A percentile compares a stretch with the other conserved stretches of the same genome.
Conservation (phyloP, 345 rosid genomes). For the Iberis pinnata region DNA sequence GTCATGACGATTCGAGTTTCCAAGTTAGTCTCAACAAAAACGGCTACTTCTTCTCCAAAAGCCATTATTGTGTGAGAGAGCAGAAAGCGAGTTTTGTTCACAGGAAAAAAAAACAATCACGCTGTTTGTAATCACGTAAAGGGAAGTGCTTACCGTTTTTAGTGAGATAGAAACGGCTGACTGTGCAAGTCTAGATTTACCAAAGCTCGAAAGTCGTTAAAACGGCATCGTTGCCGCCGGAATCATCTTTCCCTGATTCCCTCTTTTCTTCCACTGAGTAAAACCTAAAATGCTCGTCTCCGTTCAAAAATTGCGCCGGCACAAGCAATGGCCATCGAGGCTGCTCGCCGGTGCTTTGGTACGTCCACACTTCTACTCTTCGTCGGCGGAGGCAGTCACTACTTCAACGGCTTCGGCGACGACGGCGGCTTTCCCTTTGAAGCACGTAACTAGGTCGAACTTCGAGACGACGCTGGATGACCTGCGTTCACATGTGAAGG, state of each 20-base stretch:
- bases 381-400: background rate
- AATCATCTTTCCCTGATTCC: background rate
- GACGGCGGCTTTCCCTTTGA: constrained; percentile 55
- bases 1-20: constrained; percentile 54
- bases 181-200: constrained; percentile 5
- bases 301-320: constrained; percentile 24
- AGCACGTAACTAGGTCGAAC: constrained; percentile 69
- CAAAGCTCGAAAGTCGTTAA: too few species aligned
- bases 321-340: constrained; percentile 33
- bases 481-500: constrained; percentile 50
- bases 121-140: constrained; percentile 9
- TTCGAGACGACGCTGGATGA: constrained; percentile 55
- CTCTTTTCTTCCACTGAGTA: background rate
- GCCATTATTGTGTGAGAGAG: constrained; percentile 19
- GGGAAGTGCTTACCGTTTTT: constrained; percentile 17
- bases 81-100: too few species aligned
- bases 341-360: background rate
- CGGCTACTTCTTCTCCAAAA: constrained; percentile 35
- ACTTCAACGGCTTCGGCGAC: background rate
- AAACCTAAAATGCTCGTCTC: background rate
- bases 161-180: constrained; percentile 7
- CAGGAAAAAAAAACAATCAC: background rate
- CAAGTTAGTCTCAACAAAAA: constrained; percentile 49
- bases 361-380: background rate
- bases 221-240: background rate